phyloP scores from a whole-genome alignment of 345 rosid genomes.

The Syzygium grande region DNA sequence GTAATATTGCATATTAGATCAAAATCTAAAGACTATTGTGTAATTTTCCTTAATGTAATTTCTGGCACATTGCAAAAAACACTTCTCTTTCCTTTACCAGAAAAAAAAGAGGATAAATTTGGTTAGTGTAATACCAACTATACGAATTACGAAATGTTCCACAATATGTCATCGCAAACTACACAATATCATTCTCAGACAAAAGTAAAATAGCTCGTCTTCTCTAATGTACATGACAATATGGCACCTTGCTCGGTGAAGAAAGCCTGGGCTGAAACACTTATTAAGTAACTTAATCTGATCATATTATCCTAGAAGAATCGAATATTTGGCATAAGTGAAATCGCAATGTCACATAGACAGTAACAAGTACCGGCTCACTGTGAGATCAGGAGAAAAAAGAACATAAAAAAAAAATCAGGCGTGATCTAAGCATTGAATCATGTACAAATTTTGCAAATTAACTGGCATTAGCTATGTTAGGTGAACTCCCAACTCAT shows the following conservation, averaged over 20 bases:
- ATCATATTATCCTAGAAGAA: neutral
- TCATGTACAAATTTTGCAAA: neutral
- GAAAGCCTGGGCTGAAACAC: neutral
- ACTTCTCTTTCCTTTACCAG: neutral
- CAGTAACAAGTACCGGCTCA: no score
- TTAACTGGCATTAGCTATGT: neutral
- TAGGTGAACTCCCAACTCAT: neutral
- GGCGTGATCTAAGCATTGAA: no score
- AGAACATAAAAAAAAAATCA: no score
- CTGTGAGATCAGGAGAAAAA: no score
- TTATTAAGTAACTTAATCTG: neutral
- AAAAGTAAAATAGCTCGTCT: neutral
- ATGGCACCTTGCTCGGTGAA: neutral
- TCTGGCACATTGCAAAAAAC: neutral
- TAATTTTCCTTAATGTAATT: neutral
- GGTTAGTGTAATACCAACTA: neutral
- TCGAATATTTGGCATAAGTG: neutral
- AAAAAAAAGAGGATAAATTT: neutral
- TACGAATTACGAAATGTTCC: neutral
- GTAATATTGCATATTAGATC: neutral
- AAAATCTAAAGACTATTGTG: neutral
- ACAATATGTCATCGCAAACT: neutral
- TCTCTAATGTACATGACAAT: neutral
- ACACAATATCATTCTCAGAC: neutral
- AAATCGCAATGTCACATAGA: no score